Evolutionary conservation across 805 yeast species (phyloP), one percentile per base, ranked within the genome.

Genomic region (Cyberlindnera mrakii): DNA sequence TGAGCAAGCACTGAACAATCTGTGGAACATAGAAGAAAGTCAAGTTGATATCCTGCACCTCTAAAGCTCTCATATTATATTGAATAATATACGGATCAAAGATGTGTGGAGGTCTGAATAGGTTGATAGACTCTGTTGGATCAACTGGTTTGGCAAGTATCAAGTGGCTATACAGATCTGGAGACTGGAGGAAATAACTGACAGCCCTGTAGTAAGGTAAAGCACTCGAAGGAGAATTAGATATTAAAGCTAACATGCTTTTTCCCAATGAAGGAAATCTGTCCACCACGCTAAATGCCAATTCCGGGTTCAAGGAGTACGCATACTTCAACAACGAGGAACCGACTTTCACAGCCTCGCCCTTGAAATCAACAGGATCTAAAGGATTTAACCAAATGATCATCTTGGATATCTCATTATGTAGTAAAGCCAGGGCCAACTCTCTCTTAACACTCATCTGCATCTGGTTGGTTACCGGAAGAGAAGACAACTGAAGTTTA

Each of bases 1-100:
- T 82, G 50, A 98, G 75, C 52, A 93, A 71, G 49, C 87, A 75
- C 65, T 93, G 99, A 17, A 93, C 99, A 63, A 93, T 88, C 62
- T 93, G 99, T 2, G 99, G 99, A 41, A 93, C 98, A 58, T 95
- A 93, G 62, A 95, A 93, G 68, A 95, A 93, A 0, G 96, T 87
- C 48, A 84, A 67, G 54, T 85, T 84, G 31, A 87, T 88, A 55
- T 88, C 96, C 55, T 87, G 95, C 17, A 80, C 73, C 60, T 89
- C 96, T 49, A 93, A 67, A 0, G 97, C 85, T 53, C 95, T 74
- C 84, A 91, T 84, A 13, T 96, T 83, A 58, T 82, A 93, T 64
- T 93, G 99, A 46, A 87, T 65, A 18, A 87, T 69, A 52, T 68
- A 74, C 0, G 93, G 79, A 54, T 85, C 77, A 30, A 82, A 81